A percentile compares a stretch with the other conserved stretches of the same genome.
Conservation (phyloP, 495 filamentous ascomycete genomes). For the Rostrohypoxylon terebratum region DNA sequence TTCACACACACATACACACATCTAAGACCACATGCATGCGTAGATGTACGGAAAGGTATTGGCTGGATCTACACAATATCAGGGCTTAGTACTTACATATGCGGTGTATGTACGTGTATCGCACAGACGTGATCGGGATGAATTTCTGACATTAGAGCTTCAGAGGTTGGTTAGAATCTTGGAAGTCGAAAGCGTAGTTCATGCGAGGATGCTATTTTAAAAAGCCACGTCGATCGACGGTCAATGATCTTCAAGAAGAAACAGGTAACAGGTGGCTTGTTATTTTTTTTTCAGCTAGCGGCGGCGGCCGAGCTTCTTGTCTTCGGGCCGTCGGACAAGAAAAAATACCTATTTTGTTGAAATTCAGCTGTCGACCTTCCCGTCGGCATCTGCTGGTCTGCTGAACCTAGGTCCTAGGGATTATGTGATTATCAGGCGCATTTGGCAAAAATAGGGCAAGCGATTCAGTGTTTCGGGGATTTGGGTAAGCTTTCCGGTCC, state of each 20-base stretch:
- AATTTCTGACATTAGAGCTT: constrained; percentile 32
- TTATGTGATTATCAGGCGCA: constrained; percentile 29
- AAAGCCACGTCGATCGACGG: neutral
- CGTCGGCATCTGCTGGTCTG: too few relatives aligned
- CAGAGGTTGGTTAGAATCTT: neutral
- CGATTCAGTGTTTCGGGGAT: constrained; percentile 28
- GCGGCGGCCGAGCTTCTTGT: neutral
- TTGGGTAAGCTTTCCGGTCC: constrained; percentile 26
- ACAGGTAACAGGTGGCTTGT: neutral
- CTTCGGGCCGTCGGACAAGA: neutral
- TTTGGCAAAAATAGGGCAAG: constrained; percentile 13
- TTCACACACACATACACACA: too few relatives aligned
- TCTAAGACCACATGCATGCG: neutral
- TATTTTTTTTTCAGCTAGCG: neutral
- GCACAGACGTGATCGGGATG: constrained; percentile 27
- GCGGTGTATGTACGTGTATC: neutral
- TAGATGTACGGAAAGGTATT: neutral
- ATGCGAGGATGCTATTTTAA: constrained; percentile 13
- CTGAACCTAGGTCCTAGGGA: neutral
- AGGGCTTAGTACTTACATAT: constrained; percentile 1
- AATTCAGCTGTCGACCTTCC: neutral
- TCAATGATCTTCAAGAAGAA: constrained; percentile 11
- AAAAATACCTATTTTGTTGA: neutral
- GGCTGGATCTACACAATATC: neutral
- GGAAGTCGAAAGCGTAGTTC: constrained; percentile 3